Base-by-base conservation (phyloP, 2,329 filamentous ascomycete genomes). In the Spiromastix sp. region DNA sequence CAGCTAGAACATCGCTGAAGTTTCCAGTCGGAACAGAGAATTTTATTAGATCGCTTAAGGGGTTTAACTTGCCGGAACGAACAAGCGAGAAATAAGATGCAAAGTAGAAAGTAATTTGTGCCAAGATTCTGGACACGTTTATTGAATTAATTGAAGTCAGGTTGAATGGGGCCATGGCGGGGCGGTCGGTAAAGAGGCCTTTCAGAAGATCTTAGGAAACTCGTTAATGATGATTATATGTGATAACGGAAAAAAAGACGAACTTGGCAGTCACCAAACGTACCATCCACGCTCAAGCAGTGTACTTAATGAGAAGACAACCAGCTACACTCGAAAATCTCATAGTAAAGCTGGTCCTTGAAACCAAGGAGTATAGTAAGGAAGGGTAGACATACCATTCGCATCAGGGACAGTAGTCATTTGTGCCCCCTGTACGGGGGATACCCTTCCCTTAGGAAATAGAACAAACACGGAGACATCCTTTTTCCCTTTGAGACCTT, bases 61-160 rank as follows among this genome's bases (percentile, higher is more conserved):
- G n/a, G n/a, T n/a, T n/a, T n/a, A n/a, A n/a, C 10, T 48, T 46
- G 4, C 72, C 74, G 3, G 74, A 74, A 33, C 71, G 42, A 26
- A 69, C 71, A 21, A 98, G 77, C 10, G 79, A 67, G 63, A 95
- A 94, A 70, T 96, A 96, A 9, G 91, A 79, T 61, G 91, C 71
- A 68, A 95, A 93, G 70, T 94, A 98, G 72, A 94, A 96, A 41
- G 85, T 85, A 45, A 93, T 95, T 66, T 98, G 91, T 9, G 91
- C 89, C 24, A 98, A 73, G 48, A 98, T 96, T 48, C 91, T 74
- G 2, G 87, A 83, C 74, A 81, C 95, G 66, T 96, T 96, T 66
- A 96, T 96, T 30, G 83, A 91, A 68, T 96, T 96, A 47, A 96
- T 85, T 28, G 91, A 89, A 26, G 83, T 87, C 28, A 96, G 79